Percentiles rank a stretch among this genome's conserved stretches.
These are phyloP conservation scores for Salix koriyanagi DNA, from an alignment of 345 rosid species.

Conservation along the genomic window DNA sequence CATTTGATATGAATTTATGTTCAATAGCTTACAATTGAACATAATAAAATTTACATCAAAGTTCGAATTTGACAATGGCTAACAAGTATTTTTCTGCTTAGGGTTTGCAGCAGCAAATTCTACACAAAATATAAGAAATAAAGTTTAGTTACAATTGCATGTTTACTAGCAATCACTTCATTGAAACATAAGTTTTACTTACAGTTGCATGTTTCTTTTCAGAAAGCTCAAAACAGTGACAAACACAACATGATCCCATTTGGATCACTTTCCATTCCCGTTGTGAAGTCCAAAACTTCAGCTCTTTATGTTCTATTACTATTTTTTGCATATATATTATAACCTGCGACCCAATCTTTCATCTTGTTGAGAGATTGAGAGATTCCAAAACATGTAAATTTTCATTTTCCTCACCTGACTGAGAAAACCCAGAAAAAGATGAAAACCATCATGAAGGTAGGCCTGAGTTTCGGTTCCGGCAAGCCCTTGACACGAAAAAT, in stretches of 20 bases:
- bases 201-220: background rate
- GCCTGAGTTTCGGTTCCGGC: constrained; percentile 18
- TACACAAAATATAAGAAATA: background rate
- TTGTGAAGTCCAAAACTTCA: background rate
- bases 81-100: too few species aligned
- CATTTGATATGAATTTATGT: too few species aligned
- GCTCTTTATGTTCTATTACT: background rate
- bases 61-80: too few species aligned
- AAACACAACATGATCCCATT: background rate
- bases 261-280: background rate
- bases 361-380: background rate
- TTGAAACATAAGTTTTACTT: constrained; percentile 1
- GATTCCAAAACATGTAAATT: background rate
- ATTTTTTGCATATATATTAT: background rate
- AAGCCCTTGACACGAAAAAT: constrained; percentile 31
- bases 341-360: background rate
- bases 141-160: too few species aligned
- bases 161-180: background rate
- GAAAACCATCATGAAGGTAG: constrained; percentile 17
- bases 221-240: background rate
- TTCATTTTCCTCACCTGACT: constrained; percentile 10
- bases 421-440: background rate
- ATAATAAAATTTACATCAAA: too few species aligned
- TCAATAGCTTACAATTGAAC: too few species aligned
- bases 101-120: background rate